A percentile compares a stretch with the other conserved stretches of the same genome.
Evolutionary conservation across 352 stramenopile genomes (phyloP).

Genomic region (Pythium sukuiense): DNA sequence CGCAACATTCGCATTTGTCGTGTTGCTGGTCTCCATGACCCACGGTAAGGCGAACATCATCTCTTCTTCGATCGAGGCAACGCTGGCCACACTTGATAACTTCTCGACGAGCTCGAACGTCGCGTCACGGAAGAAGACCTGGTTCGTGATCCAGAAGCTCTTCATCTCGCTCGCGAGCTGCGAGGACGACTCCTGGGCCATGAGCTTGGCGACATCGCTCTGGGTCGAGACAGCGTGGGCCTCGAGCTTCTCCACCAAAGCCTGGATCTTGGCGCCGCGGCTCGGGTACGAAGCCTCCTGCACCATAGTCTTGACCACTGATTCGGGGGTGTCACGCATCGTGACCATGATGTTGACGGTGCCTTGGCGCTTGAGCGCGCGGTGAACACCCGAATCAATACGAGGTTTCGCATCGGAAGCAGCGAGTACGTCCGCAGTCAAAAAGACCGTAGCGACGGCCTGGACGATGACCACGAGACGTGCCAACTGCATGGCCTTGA

Average conservation of each 20-base stretch:
- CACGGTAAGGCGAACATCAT: too few species aligned
- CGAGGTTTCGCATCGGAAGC: too few species aligned
- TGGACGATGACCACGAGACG: too few species aligned
- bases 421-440: too few species aligned
- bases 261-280: conserved; percentile 17
- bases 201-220: not conserved
- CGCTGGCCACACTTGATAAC: conserved; percentile 4
- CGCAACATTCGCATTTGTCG: too few species aligned
- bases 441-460: too few species aligned
- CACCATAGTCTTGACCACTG: not conserved
- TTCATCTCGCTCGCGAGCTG: not conserved
- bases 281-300: not conserved
- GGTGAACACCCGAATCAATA: not conserved
- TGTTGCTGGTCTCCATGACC: too few species aligned
- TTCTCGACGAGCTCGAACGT: conserved; percentile 15
- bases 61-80: conserved; percentile 14
- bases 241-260: conserved; percentile 19
- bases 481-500: too few species aligned
- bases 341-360: conserved; percentile 9
- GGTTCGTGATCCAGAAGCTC: conserved; percentile 22
- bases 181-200: conserved; percentile 13
- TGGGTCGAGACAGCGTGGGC: conserved; percentile 2
- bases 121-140: conserved; percentile 6
- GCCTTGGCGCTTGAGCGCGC: not conserved
- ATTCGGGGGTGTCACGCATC: not conserved